These are phyloP conservation scores for Roridomyces roridus DNA, from an alignment of 768 basidiomycete species.

Conservation along the genomic window DNA sequence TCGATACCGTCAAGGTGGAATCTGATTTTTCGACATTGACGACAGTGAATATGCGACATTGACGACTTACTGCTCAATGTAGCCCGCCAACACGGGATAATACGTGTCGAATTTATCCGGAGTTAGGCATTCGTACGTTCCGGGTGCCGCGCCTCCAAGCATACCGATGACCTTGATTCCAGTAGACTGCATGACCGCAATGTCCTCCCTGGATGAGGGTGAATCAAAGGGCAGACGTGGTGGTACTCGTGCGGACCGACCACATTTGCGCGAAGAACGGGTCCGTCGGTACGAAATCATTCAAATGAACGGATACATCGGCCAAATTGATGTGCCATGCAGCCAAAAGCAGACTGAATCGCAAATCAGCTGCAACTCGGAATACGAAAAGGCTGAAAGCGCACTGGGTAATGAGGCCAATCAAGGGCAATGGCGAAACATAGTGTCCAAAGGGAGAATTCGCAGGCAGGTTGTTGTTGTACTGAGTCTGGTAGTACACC, in stretches of 20 bases:
- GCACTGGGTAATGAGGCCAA: constrained; percentile 28
- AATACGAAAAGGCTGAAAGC: not conserved
- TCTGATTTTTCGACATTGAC: not conserved
- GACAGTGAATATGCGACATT: not conserved
- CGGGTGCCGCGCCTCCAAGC: constrained; percentile 31
- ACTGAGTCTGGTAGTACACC: constrained; percentile 33
- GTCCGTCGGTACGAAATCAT: constrained; percentile 26
- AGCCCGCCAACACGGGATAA: constrained; percentile 24
- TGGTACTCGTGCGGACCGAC: no score
- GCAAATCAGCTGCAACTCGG: not conserved
- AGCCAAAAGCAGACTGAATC: constrained; percentile 27
- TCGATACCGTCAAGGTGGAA: constrained; percentile 32
- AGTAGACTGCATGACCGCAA: constrained; percentile 24
- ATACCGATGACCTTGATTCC: constrained; percentile 34
- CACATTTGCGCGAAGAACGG: constrained; percentile 30
- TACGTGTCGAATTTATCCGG: constrained; percentile 27
- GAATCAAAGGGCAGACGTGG: no score
- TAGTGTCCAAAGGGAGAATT: constrained; percentile 26
- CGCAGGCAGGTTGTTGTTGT: constrained; percentile 18
- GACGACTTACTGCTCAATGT: constrained; percentile 2
- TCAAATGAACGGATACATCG: constrained; percentile 28
- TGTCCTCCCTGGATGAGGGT: no score
- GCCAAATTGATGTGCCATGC: constrained; percentile 33
- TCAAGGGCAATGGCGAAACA: constrained; percentile 28
- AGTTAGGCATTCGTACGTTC: constrained; percentile 29